Conservation (phyloP, 2,329 filamentous ascomycete species). For the Phoma sp. region DNA sequence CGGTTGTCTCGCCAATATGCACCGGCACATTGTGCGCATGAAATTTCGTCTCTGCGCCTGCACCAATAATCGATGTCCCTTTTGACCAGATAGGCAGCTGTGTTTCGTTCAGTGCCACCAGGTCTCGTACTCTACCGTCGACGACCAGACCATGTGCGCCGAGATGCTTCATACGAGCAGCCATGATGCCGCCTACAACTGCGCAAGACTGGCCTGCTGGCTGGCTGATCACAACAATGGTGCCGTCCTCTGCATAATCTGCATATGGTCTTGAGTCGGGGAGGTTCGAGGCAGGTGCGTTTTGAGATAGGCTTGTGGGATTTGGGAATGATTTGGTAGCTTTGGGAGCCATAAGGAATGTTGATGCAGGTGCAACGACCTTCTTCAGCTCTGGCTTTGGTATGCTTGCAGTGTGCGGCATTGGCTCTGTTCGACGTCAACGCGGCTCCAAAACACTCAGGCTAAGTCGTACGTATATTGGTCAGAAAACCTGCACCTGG, state of each 20-base stretch:
- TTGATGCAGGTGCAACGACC: conserved; percentile 64
- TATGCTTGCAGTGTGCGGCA: conserved; percentile 30
- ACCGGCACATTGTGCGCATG: conserved; percentile 59
- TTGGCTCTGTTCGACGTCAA: conserved; percentile 30
- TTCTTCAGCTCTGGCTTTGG: conserved; percentile 32
- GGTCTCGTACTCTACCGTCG: conserved; percentile 71
- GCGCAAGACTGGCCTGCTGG: conserved; percentile 72
- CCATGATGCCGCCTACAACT: conserved; percentile 80
- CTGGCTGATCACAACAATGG: conserved; percentile 72
- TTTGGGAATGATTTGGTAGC: conserved; percentile 51
- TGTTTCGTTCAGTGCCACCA: conserved; percentile 65
- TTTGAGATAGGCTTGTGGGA: conserved; percentile 42
- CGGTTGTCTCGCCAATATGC: conserved; percentile 46
- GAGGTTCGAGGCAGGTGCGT: conserved; percentile 39
- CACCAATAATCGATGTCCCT: conserved; percentile 65
- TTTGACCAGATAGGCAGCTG: conserved; percentile 67
- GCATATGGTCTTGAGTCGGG: conserved; percentile 66
- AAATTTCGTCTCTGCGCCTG: conserved; percentile 63
- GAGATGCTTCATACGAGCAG: conserved; percentile 69
- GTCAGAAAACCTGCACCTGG: conserved; percentile 71
- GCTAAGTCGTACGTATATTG: conserved; percentile 62
- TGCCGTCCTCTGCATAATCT: conserved; percentile 66
- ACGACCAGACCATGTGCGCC: conserved; percentile 70
- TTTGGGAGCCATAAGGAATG: conserved; percentile 70
- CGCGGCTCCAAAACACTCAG: background rate